Evolutionary conservation across 257 asterid genomes (phyloP), one percentile per base, ranked within the genome.

Genomic region (Coffea eugenioides): DNA sequence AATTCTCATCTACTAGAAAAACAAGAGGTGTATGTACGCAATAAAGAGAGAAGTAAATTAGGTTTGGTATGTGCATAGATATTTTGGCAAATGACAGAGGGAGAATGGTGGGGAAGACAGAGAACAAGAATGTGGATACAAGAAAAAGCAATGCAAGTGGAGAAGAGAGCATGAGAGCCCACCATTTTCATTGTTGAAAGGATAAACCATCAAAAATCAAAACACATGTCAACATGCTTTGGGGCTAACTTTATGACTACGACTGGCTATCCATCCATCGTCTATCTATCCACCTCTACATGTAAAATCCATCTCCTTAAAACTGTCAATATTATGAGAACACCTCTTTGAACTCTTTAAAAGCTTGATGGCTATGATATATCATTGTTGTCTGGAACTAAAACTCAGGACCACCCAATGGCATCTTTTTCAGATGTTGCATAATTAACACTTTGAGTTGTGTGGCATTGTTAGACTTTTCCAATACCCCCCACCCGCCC

Each of bases 371-470:
- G 79, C 77, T 74, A 77, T 82, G 86, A 85, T 81, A 79, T 78
- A 87, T 86, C 89, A 88, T 89, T 88, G 85, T 86, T 90, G 91
- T 90, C 89, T 84, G 87, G 71, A 86, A 90, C 85, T 87, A 76
- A 85, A 79, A 57, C 76, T 74, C 25, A 66, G 95, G 95, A 89
- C 93, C 93, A 88, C 97, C 49, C 27, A 8, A 56, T 27, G 88
- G 85, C 88, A 88, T 88, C 93, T 84, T 86, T 87, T 81, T 82
- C 92, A 81, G 92, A 91, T 90, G 92, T 88, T 86, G 86, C 89
- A 84, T 39, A 39, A 39, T 82, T 84, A 51, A 70, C 48, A 57
- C 74, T 70, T 66, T 85, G 74, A 76, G 67, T n/a, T 13, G 82
- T 57, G 54, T 69, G 54, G 39, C 71, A 23, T 62, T 75, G 80